Conservation (phyloP, 169 alveolate species). For the Theileria annulata region DNA sequence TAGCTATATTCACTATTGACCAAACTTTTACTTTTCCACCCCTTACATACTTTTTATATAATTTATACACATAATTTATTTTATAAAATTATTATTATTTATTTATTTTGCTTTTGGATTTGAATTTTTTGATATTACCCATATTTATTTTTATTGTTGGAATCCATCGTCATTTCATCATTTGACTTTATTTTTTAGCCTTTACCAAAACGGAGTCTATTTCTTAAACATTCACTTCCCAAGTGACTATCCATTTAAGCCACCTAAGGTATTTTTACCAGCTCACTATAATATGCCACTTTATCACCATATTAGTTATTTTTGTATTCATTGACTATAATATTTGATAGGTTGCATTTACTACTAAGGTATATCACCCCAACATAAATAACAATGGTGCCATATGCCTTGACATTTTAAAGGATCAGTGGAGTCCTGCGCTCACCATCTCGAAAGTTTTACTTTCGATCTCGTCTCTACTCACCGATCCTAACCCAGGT, state of each 20-base stretch:
- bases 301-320: neutral
- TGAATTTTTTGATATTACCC: neutral
- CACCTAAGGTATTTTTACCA: slow-evolving; percentile 91
- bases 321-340: neutral
- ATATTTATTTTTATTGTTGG: slow-evolving; percentile 5
- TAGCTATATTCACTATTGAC: neutral
- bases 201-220: slow-evolving; percentile 98
- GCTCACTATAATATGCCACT: neutral
- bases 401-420: slow-evolving; percentile 97
- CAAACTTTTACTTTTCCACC: neutral
- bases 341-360: slow-evolving; percentile 83
- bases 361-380: slow-evolving; percentile 98
- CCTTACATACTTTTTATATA: neutral
- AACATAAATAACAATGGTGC: slow-evolving; percentile 96
- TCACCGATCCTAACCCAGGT: slow-evolving; percentile 97
- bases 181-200: slow-evolving; percentile 71
- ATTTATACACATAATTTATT: neutral
- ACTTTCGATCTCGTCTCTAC: slow-evolving; percentile 95
- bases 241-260: slow-evolving; percentile 99
- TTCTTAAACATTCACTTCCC: slow-evolving; percentile 97
- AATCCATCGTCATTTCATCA: slow-evolving; percentile 16
- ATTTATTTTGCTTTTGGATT: neutral
- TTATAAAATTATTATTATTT: neutral
- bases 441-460: slow-evolving; percentile 97
- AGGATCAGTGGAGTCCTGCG: slow-evolving; percentile 99